Evolutionary conservation across 768 basidiomycete genomes (phyloP).

Genomic region (Mycena galericulata): DNA sequence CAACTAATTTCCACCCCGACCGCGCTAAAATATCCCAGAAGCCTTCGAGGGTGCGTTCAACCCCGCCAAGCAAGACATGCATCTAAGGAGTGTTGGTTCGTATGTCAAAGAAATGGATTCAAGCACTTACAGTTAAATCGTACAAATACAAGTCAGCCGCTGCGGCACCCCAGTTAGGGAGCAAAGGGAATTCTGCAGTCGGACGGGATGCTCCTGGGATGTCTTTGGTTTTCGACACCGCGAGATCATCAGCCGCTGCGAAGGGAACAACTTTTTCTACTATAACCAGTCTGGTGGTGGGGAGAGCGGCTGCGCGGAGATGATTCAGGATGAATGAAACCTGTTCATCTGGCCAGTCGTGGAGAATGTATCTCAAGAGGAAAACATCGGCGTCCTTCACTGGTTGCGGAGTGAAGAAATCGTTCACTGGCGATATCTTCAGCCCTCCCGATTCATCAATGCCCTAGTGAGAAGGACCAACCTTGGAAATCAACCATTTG

Average conservation of each 20-base stretch:
- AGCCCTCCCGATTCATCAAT: not conserved
- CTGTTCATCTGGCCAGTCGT: conserved; percentile 46
- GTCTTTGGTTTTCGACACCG: not conserved
- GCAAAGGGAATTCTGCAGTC: not conserved
- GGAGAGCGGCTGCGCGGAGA: conserved; percentile 42
- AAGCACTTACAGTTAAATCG: conserved; percentile 1
- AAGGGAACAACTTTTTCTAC: conserved; percentile 35
- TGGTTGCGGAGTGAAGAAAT: conserved; percentile 44
- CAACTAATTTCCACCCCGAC: conserved; percentile 7
- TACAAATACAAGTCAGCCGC: conserved; percentile 6
- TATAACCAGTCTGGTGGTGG: conserved; percentile 42
- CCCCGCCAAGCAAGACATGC: conserved; percentile 13
- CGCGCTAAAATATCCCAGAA: not conserved
- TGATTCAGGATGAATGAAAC: conserved; percentile 39
- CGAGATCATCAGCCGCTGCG: not conserved
- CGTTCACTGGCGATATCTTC: conserved; percentile 25
- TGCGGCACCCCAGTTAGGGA: conserved; percentile 20
- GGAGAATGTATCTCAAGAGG: conserved; percentile 43
- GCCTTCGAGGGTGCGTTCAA: conserved; percentile 9
- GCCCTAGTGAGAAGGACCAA: not conserved
- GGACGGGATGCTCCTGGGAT: not conserved
- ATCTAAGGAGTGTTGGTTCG: not conserved
- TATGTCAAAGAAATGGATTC: not conserved
- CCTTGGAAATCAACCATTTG: conserved; percentile 23
- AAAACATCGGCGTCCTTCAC: conserved; percentile 41